A percentile compares a stretch with the other conserved stretches of the same genome.
These are phyloP conservation scores for Scedosporium apiospermum DNA, from an alignment of 2,329 filamentous ascomycete species.

Conservation along the genomic window DNA sequence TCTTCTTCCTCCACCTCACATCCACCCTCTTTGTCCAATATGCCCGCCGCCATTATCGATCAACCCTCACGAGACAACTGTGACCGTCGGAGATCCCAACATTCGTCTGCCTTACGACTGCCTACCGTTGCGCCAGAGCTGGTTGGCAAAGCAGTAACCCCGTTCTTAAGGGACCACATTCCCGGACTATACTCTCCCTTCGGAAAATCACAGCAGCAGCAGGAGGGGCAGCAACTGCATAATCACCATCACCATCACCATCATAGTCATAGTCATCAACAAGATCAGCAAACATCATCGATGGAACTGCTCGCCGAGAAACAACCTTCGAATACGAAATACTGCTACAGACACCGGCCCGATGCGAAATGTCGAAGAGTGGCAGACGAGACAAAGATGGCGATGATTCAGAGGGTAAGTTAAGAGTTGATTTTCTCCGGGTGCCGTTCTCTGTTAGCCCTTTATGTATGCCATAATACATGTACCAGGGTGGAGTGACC, in stretches of 20 bases:
- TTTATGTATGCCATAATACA: neutral
- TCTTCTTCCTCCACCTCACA: neutral
- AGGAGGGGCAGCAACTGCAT: conserved; percentile 5
- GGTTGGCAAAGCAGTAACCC: conserved; percentile 69
- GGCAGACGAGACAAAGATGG: conserved; percentile 93
- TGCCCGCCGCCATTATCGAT: conserved; percentile 1
- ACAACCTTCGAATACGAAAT: conserved; percentile 69
- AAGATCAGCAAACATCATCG: conserved; percentile 15
- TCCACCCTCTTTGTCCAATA: conserved; percentile 8
- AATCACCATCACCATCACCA: conserved; percentile 9
- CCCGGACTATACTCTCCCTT: conserved; percentile 79
- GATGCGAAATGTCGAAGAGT: conserved; percentile 90
- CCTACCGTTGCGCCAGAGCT: conserved; percentile 55
- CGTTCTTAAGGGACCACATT: conserved; percentile 86
- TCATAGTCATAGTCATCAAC: conserved; percentile 6
- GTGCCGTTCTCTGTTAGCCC: neutral
- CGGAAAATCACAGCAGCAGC: conserved; percentile 43
- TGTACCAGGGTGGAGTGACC: neutral
- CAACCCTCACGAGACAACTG: conserved; percentile 32
- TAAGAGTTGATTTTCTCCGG: neutral
- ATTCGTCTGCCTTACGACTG: conserved; percentile 38
- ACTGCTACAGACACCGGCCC: conserved; percentile 89
- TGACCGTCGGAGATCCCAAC: conserved; percentile 39
- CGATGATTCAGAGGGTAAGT: conserved; percentile 76
- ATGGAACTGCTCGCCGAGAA: conserved; percentile 27